These are phyloP conservation scores for Hypoxylon fuscum DNA, from an alignment of 495 filamentous ascomycete species.

Conservation along the genomic window DNA sequence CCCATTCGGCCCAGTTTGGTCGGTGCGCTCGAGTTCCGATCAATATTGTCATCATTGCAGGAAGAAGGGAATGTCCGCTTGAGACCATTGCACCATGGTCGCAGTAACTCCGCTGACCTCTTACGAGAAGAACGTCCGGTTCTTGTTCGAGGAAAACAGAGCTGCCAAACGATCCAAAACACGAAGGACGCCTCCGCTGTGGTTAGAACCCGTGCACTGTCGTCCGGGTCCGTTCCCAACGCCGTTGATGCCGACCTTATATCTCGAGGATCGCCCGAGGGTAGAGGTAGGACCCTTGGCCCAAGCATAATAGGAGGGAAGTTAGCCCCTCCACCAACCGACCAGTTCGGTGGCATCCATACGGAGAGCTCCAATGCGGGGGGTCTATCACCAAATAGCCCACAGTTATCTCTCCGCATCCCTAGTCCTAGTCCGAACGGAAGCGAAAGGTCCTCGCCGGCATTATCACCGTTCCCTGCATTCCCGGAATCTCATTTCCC, in stretches of 20 bases:
- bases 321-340: constrained; percentile 43
- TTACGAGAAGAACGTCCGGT: constrained; percentile 19
- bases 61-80: constrained; percentile 77
- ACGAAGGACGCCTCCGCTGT: constrained; percentile 14
- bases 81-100: constrained; percentile 67
- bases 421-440: constrained; percentile 59
- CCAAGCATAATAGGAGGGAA: constrained; percentile 44
- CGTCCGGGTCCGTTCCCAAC: constrained; percentile 35
- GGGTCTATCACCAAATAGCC: constrained; percentile 20
- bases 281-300: constrained; percentile 28
- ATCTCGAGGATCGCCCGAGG: constrained; percentile 16
- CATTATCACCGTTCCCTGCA: constrained; percentile 53
- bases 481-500: constrained; percentile 56
- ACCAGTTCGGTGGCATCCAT: constrained; percentile 16
- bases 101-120: constrained; percentile 76
- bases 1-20: constrained; percentile 93
- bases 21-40: constrained; percentile 92
- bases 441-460: constrained; percentile 57
- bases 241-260: constrained; percentile 33
- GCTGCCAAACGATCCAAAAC: constrained; percentile 23
- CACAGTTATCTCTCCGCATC: constrained; percentile 43
- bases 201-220: constrained; percentile 34
- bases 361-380: constrained; percentile 22
- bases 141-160: constrained; percentile 6
- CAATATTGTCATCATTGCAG: constrained; percentile 83